These are phyloP conservation scores for Vaccinium macrocarpon DNA, from an alignment of 148 eudicot genomes.

Conservation along the genomic window DNA sequence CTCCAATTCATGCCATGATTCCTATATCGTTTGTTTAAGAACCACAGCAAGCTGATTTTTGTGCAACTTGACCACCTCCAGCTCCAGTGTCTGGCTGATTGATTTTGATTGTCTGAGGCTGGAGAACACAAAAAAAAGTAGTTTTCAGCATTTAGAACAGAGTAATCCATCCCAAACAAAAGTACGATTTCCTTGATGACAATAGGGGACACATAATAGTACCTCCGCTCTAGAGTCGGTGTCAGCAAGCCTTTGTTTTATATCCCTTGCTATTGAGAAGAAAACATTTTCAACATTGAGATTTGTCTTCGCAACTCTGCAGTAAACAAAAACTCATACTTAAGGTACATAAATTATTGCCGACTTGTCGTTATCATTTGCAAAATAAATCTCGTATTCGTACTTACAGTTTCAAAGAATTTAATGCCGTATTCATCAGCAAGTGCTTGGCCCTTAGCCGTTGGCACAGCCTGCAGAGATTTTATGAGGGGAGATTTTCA, in stretches of 20 bases:
- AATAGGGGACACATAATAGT: conserved; percentile 7
- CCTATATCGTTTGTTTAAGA: conserved; percentile 25
- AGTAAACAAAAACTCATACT: not conserved
- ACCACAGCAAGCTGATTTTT: conserved; percentile 81
- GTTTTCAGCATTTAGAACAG: not conserved
- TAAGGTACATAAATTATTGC: not conserved
- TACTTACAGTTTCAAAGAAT: conserved; percentile 92
- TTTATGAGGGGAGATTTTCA: not conserved
- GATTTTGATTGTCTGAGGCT: conserved; percentile 62
- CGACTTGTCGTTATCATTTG: not conserved
- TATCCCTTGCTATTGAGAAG: conserved; percentile 89
- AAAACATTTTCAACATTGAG: conserved; percentile 90
- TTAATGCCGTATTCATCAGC: conserved; percentile 96
- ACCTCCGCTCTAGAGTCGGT: conserved; percentile 80
- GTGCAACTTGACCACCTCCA: conserved; percentile 47
- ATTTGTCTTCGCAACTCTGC: conserved; percentile 94
- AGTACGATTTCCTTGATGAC: not conserved
- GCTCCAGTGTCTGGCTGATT: conserved; percentile 49
- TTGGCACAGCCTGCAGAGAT: conserved; percentile 72
- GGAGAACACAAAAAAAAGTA: conserved; percentile 16
- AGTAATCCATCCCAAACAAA: not conserved
- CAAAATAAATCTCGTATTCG: not conserved
- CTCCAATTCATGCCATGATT: not conserved
- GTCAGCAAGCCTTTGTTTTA: conserved; percentile 90
- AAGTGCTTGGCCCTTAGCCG: conserved; percentile 87